Percentiles rank a stretch among this genome's conserved stretches.
phyloP scores from a whole-genome alignment of 768 basidiomycete species.

The Mycena rosella region DNA sequence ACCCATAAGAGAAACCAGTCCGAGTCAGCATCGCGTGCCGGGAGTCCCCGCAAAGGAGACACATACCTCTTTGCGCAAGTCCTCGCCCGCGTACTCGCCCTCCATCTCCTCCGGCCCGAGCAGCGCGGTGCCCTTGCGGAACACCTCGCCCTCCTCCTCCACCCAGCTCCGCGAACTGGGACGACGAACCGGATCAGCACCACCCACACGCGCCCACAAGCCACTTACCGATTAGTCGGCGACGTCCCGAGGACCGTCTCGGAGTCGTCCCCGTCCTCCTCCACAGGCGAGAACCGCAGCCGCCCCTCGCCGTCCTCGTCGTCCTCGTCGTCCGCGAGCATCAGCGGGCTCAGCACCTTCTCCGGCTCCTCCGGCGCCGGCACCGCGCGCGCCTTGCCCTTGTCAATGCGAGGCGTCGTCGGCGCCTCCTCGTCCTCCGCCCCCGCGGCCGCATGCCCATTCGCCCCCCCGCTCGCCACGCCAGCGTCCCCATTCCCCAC shows the following conservation, averaged over 20 bases:
- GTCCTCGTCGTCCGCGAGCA: slow-evolving; percentile 59
- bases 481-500: slow-evolving; percentile 1
- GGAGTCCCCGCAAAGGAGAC: neutral
- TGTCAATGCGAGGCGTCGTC: slow-evolving; percentile 77
- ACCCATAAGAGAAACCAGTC: slow-evolving; percentile 15
- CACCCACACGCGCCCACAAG: neutral
- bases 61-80: slow-evolving; percentile 82
- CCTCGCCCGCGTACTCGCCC: slow-evolving; percentile 90
- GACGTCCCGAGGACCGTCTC: slow-evolving; percentile 42
- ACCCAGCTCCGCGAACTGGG: slow-evolving; percentile 83
- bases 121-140: slow-evolving; percentile 88
- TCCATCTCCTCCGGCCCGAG: slow-evolving; percentile 90
- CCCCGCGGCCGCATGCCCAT: slow-evolving; percentile 38
- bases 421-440: slow-evolving; percentile 53
- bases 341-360: slow-evolving; percentile 78
- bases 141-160: slow-evolving; percentile 96
- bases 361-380: slow-evolving; percentile 77
- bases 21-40: slow-evolving; percentile 14
- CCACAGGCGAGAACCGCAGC: slow-evolving; percentile 47
- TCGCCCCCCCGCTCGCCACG: neutral
- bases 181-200: slow-evolving; percentile 10
- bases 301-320: slow-evolving; percentile 60
- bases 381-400: slow-evolving; percentile 82
- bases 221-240: slow-evolving; percentile 65
- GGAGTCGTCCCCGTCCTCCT: slow-evolving; percentile 47